Evolutionary conservation across 192 early-diverging fungal species (phyloP).

Genomic region (Entomortierella chlamydospora): DNA sequence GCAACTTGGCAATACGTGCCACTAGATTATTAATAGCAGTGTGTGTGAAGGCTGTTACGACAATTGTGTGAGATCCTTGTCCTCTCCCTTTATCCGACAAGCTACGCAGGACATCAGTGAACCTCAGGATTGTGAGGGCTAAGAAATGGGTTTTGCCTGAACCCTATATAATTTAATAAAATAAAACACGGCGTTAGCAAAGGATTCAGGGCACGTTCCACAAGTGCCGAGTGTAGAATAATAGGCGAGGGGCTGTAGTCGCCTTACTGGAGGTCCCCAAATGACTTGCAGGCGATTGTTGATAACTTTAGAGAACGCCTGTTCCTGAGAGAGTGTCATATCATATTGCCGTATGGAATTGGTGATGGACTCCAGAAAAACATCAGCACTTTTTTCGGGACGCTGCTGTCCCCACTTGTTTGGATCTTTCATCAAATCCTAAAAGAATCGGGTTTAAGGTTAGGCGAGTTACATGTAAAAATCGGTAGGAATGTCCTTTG

Average conservation of each 20-base stretch:
- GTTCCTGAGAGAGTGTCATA: slow-evolving; percentile 59
- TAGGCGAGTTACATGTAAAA: not conserved
- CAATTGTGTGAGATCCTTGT: slow-evolving; percentile 56
- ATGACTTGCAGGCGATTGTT: slow-evolving; percentile 56
- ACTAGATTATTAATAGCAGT: slow-evolving; percentile 59
- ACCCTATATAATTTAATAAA: slow-evolving; percentile 38
- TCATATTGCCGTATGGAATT: slow-evolving; percentile 44
- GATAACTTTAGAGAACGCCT: slow-evolving; percentile 50
- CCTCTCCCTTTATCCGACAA: slow-evolving; percentile 27
- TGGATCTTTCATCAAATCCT: slow-evolving; percentile 55
- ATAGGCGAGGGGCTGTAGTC: no score
- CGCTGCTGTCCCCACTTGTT: slow-evolving; percentile 56
- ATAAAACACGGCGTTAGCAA: no score
- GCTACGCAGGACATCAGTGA: slow-evolving; percentile 46
- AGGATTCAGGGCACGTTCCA: no score
- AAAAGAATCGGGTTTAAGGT: not conserved
- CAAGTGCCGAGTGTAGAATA: no score
- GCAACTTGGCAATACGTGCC: slow-evolving; percentile 41
- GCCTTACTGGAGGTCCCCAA: slow-evolving; percentile 65
- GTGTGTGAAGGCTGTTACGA: slow-evolving; percentile 62
- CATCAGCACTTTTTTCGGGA: slow-evolving; percentile 12
- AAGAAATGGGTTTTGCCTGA: slow-evolving; percentile 67
- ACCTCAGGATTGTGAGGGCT: slow-evolving; percentile 56
- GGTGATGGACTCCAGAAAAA: slow-evolving; percentile 49
- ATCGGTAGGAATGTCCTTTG: not conserved